These are phyloP conservation scores for Sechiopsis laciniata DNA, from an alignment of 306 rosid genomes.

Conservation along the genomic window DNA sequence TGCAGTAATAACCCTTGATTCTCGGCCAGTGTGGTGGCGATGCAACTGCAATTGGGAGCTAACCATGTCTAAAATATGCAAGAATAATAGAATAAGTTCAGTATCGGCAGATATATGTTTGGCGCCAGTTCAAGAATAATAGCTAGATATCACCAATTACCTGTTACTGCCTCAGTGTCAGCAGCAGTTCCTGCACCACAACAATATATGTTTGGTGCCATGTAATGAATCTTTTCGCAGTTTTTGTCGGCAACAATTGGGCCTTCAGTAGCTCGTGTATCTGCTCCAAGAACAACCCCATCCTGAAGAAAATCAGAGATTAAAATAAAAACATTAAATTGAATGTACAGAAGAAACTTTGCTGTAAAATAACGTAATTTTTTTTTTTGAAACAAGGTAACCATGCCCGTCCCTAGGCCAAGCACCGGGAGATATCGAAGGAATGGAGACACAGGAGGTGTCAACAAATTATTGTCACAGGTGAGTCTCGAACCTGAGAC, in stretches of 20 bases:
- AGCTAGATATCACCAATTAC: conserved; percentile 31
- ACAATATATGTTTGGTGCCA: conserved; percentile 96
- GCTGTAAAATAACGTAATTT: neutral
- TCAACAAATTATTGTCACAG: no score
- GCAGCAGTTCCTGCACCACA: conserved; percentile 99
- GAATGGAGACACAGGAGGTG: no score
- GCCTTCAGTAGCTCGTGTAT: conserved; percentile 94
- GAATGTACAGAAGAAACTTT: neutral
- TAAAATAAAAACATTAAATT: neutral
- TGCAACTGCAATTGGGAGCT: conserved; percentile 92
- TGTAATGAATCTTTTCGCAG: conserved; percentile 91
- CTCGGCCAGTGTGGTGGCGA: conserved; percentile 87
- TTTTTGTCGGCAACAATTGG: conserved; percentile 88
- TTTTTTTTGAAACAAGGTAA: neutral
- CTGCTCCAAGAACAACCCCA: conserved; percentile 98
- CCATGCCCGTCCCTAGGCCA: no score
- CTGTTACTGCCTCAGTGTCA: conserved; percentile 98
- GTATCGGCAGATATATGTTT: neutral
- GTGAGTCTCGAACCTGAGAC: no score
- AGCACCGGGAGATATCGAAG: no score
- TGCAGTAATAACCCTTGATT: conserved; percentile 51
- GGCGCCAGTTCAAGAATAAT: no score
- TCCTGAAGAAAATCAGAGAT: conserved; percentile 39
- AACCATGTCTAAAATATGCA: conserved; percentile 62
- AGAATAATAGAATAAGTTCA: conserved; percentile 28